Evolutionary conservation across 2,329 filamentous ascomycete genomes (phyloP).

Genomic region (Diatrype stigma): DNA sequence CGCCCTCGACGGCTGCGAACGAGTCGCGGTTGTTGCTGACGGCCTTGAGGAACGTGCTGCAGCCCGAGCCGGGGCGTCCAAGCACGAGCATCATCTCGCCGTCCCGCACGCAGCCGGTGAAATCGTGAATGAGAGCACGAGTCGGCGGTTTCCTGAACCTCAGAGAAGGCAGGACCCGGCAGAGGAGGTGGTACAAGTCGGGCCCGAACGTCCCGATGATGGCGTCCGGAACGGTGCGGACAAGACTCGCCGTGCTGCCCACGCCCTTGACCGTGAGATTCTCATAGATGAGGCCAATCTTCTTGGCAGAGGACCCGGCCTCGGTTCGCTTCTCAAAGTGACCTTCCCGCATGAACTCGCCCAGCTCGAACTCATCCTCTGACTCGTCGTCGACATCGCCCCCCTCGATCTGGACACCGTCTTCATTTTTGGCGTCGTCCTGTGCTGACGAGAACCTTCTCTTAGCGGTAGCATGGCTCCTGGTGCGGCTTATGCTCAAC

Average conservation of each 20-base stretch:
- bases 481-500: slow-evolving; percentile 2
- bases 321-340: slow-evolving; percentile 70
- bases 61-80: slow-evolving; percentile 69
- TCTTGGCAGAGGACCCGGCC: slow-evolving; percentile 66
- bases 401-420: slow-evolving; percentile 30
- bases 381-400: slow-evolving; percentile 41
- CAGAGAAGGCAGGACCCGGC: slow-evolving; percentile 31
- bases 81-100: slow-evolving; percentile 68
- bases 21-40: slow-evolving; percentile 65
- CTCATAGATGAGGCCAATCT: slow-evolving; percentile 73
- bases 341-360: slow-evolving; percentile 67
- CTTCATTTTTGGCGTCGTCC: slow-evolving; percentile 22
- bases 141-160: slow-evolving; percentile 20
- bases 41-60: slow-evolving; percentile 72
- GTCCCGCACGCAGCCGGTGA: slow-evolving; percentile 62
- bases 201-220: slow-evolving; percentile 76
- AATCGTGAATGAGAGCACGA: slow-evolving; percentile 56
- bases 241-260: slow-evolving; percentile 62
- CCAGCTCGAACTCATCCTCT: slow-evolving; percentile 62
- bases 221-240: slow-evolving; percentile 69
- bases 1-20: slow-evolving; percentile 63
- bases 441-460: slow-evolving; percentile 5
- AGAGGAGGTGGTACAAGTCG: slow-evolving; percentile 65
- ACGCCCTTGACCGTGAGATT: slow-evolving; percentile 71
- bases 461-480: slow-evolving; percentile 5